Evolutionary conservation across 345 rosid species (phyloP), one percentile per base, ranked within the genome.

Genomic region (Pseudoturritis turrita): DNA sequence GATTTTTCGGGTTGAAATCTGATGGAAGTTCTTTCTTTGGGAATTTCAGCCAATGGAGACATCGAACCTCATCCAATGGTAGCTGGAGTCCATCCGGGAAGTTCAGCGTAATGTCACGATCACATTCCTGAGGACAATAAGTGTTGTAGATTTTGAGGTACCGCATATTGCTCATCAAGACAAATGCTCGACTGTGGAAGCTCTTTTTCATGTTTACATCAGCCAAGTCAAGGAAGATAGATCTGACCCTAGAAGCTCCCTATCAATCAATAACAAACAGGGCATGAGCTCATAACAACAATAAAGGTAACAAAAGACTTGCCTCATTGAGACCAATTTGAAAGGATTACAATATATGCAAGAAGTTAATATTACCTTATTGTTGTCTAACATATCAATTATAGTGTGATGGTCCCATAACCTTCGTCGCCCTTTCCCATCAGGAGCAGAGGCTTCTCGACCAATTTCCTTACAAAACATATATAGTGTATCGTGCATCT

Each of bases 401-500:
- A 59, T 70, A 0, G 59, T 26, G 0, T n/a, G 59, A 25, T 70
- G 74, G 59, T 70, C 10, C 67, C 74, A 47, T 23, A 70, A 60
- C 18, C 50, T 45, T 4, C 13, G 66, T 0, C 66, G 23, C 14
- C 75, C 75, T 2, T 49, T 71, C 6, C 67, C 50, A 60, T 71
- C 75, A 1, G 6, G 7, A 58, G 56, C 56, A n/a, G 65, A 18
- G 3, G 73, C 65, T 57, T 6, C 61, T 74, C 12, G 57, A 5
- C 43, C 83, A 46, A 73, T 41, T 36, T 65, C 65, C n/a, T 26
- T 55, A 1, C 31, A 68, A 55, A 82, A 22, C 41, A 68, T 76
- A 58, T 67, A 49, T 10, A 78, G 29, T 10, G 73, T 41, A 40
- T 81, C 80, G 59, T 83, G 83, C 79, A 83, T 77, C 15, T 64